Evolutionary conservation across 257 asterid species (phyloP).

Genomic region (Solanum verrucosum): DNA sequence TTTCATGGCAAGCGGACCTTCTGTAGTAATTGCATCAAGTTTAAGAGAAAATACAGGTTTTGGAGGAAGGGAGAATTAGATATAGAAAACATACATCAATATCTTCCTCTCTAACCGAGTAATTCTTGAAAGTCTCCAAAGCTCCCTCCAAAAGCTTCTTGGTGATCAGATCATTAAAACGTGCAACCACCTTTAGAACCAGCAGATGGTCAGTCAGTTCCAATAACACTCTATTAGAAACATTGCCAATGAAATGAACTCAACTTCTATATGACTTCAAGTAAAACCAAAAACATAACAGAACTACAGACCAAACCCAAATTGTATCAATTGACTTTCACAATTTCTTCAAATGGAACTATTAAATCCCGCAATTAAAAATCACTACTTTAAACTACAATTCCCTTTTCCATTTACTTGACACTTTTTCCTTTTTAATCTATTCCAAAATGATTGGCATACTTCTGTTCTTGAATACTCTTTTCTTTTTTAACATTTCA

Average conservation of each 20-base stretch:
- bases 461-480: not conserved
- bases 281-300: not conserved
- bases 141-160: conserved; percentile 87
- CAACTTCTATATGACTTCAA: not conserved
- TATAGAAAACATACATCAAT: conserved; percentile 54
- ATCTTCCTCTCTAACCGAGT: conserved; percentile 81
- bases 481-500: not conserved
- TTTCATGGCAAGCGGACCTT: not conserved
- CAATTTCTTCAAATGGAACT: not conserved
- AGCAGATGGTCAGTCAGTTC: not conserved
- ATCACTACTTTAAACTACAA: not conserved
- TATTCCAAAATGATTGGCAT: not conserved
- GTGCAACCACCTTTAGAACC: conserved; percentile 76
- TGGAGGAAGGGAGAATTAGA: not conserved
- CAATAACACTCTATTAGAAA: not conserved
- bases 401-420: not conserved
- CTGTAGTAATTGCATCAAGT: not conserved
- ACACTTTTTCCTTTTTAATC: not conserved
- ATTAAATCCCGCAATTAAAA: not conserved
- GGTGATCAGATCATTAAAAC: conserved; percentile 87
- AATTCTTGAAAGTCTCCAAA: conserved; percentile 71
- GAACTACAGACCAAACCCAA: not conserved
- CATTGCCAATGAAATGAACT: not conserved
- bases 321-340: not conserved
- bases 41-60: not conserved